Evolutionary conservation across 352 stramenopile genomes (phyloP).

Genomic region (Phytopythium chamaehyphon): DNA sequence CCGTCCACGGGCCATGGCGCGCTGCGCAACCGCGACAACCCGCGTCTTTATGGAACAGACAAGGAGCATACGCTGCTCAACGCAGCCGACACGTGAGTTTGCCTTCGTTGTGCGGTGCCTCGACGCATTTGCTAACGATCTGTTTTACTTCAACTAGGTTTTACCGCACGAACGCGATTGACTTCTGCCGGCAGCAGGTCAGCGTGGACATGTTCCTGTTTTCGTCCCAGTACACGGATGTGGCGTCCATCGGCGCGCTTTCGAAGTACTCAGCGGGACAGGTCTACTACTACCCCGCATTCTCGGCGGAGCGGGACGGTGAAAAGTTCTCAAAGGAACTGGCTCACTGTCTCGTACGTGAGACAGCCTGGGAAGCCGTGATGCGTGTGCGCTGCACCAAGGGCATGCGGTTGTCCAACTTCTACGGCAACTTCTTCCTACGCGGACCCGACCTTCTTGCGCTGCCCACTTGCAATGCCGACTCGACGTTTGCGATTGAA

Average conservation of each 20-base stretch:
- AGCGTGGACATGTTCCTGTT: slow-evolving; percentile 99
- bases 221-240: slow-evolving; percentile 94
- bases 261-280: slow-evolving; percentile 95
- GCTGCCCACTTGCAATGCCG: slow-evolving; percentile 94
- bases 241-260: slow-evolving; percentile 93
- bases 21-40: slow-evolving; percentile 82
- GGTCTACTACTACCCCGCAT: slow-evolving; percentile 96
- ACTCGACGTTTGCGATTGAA: slow-evolving; percentile 97
- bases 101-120: not conserved
- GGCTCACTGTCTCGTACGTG: slow-evolving; percentile 86
- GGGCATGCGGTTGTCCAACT: slow-evolving; percentile 97
- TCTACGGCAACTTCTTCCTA: slow-evolving; percentile 99
- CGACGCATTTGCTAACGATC: not conserved
- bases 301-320: slow-evolving; percentile 89
- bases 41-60: slow-evolving; percentile 74
- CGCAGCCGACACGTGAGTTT: slow-evolving; percentile 72
- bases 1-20: slow-evolving; percentile 72
- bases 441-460: slow-evolving; percentile 96
- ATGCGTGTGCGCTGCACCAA: slow-evolving; percentile 97
- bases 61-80: slow-evolving; percentile 91
- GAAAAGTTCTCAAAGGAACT: slow-evolving; percentile 94
- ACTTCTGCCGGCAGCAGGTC: slow-evolving; percentile 98
- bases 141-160: slow-evolving; percentile 41
- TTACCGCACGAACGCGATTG: slow-evolving; percentile 91
- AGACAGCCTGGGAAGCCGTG: slow-evolving; percentile 95